These are phyloP conservation scores for Xylaria sp. DNA, from an alignment of 2,329 filamentous ascomycete genomes.

Conservation along the genomic window DNA sequence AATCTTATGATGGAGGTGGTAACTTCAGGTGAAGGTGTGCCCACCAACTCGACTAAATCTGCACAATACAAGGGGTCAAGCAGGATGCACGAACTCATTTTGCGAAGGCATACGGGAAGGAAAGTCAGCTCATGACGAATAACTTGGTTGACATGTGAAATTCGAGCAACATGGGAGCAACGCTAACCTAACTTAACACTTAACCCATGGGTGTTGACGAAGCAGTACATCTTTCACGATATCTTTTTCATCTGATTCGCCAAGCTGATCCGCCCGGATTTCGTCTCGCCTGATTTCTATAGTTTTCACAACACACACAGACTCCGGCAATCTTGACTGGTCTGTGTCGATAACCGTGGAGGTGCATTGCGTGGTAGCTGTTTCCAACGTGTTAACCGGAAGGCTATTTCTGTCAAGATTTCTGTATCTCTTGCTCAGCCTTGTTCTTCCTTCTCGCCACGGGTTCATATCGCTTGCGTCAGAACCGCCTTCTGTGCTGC, in stretches of 20 bases:
- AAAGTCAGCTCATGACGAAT: not conserved
- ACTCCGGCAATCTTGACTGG: not conserved
- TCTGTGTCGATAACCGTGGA: not conserved
- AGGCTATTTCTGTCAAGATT: conserved; percentile 24
- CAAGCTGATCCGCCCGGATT: conserved; percentile 7
- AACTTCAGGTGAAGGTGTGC: not conserved
- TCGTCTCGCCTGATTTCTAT: conserved; percentile 29
- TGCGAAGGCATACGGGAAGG: not conserved
- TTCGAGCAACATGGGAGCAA: not conserved
- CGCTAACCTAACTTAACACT: conserved; percentile 13
- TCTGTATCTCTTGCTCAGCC: conserved; percentile 21
- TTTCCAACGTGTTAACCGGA: conserved; percentile 9
- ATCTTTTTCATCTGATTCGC: conserved; percentile 20
- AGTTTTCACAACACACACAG: conserved; percentile 17
- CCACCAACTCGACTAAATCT: not conserved
- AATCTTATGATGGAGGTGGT: too few relatives aligned
- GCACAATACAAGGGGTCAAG: too few relatives aligned
- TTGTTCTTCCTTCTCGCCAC: conserved; percentile 12
- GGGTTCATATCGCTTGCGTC: not conserved
- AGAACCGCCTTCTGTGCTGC: not conserved
- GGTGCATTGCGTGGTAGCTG: conserved; percentile 18
- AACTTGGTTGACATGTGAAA: not conserved
- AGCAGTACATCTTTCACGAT: conserved; percentile 28
- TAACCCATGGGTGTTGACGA: conserved; percentile 31
- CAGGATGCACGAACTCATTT: not conserved